A percentile compares a stretch with the other conserved stretches of the same genome.
Conservation (phyloP, 345 rosid species). For the Rhizophora mangle region DNA sequence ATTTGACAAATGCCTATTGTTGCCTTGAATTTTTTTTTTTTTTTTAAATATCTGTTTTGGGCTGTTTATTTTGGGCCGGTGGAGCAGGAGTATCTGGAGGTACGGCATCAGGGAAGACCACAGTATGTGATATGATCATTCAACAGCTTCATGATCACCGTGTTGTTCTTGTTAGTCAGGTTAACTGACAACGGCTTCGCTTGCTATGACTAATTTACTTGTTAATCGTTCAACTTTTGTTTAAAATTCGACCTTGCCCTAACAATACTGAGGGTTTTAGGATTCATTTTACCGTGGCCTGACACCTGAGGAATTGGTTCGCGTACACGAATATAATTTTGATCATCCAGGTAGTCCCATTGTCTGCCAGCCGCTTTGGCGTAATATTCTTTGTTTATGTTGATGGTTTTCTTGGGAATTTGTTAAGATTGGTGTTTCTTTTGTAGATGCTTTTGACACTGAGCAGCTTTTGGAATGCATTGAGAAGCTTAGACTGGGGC, state of each 20-base stretch:
- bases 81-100: slow-evolving; percentile 92
- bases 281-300: slow-evolving; percentile 96
- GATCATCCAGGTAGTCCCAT: slow-evolving; percentile 82
- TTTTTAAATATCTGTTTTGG: background rate
- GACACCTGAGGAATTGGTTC: slow-evolving; percentile 68
- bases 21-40: too few species aligned
- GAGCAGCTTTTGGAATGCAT: slow-evolving; percentile 93
- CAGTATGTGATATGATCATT: slow-evolving; percentile 98
- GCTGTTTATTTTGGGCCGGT: background rate
- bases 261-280: slow-evolving; percentile 22
- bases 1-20: background rate
- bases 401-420: background rate
- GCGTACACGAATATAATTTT: slow-evolving; percentile 93
- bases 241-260: too few species aligned
- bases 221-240: too few species aligned
- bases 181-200: slow-evolving; percentile 11
- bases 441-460: slow-evolving; percentile 89
- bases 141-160: slow-evolving; percentile 99
- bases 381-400: background rate
- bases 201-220: background rate
- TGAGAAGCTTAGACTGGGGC: slow-evolving; percentile 65
- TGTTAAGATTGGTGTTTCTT: slow-evolving; percentile 6
- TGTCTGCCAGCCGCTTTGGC: background rate
- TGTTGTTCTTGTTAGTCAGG: slow-evolving; percentile 93
- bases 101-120: slow-evolving; percentile 98